Percentiles rank a stretch among this genome's conserved stretches.
phyloP scores from a whole-genome alignment of 345 rosid species.

The Angophora floribunda region DNA sequence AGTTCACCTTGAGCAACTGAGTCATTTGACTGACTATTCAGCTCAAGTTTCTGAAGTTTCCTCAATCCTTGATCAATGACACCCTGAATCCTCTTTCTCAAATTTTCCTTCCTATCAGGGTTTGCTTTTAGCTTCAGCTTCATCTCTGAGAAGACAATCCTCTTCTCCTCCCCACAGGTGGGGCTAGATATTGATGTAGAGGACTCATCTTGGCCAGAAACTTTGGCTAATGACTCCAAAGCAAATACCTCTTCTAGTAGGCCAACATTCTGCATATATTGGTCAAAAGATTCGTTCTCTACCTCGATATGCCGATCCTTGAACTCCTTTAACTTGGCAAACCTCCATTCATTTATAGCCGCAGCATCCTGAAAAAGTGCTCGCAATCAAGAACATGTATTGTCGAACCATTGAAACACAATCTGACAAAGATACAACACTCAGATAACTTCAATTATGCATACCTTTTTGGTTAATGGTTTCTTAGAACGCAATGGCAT shows the following conservation, averaged over 20 bases:
- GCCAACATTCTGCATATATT: conserved; percentile 62
- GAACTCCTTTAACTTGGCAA: conserved; percentile 70
- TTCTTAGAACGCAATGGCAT: conserved; percentile 63
- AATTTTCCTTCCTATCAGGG: conserved; percentile 36
- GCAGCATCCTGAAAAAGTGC: conserved; percentile 62
- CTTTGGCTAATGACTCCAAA: conserved; percentile 29
- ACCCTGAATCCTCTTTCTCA: conserved; percentile 38
- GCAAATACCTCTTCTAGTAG: conserved; percentile 76
- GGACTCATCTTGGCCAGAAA: conserved; percentile 12
- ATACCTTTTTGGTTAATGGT: conserved; percentile 79
- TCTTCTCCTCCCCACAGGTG: conserved; percentile 16
- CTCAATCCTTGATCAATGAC: conserved; percentile 52
- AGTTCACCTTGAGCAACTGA: conserved; percentile 14
- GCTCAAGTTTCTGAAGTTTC: conserved; percentile 32
- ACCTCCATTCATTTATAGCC: conserved; percentile 87
- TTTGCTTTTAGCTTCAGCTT: conserved; percentile 44
- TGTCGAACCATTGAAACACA: not conserved
- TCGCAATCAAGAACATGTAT: not conserved
- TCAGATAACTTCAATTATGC: not conserved
- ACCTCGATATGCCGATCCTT: conserved; percentile 59
- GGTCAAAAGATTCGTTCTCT: conserved; percentile 82
- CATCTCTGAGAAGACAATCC: conserved; percentile 13
- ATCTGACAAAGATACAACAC: not conserved
- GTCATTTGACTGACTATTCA: conserved; percentile 6
- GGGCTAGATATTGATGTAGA: conserved; percentile 1